These are phyloP conservation scores for Tarenaya hassleriana DNA, from an alignment of 345 rosid species.

Conservation along the genomic window DNA sequence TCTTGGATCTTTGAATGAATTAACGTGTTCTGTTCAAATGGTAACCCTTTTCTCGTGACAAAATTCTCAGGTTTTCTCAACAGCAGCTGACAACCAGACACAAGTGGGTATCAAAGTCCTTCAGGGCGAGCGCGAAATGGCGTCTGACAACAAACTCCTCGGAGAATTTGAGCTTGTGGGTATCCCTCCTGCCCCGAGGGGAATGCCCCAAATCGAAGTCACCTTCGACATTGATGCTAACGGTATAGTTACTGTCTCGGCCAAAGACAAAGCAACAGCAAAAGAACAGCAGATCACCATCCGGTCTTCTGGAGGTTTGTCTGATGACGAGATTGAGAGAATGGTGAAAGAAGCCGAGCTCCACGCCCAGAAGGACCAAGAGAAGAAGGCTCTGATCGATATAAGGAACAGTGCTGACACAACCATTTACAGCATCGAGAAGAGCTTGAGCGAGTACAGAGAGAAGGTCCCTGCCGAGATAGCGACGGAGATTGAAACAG, in stretches of 20 bases:
- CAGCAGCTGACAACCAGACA: constrained; percentile 37
- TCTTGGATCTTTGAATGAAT: not conserved
- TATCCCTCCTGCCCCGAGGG: constrained; percentile 34
- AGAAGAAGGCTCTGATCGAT: constrained; percentile 32
- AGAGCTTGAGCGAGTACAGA: constrained; percentile 35
- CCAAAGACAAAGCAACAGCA: constrained; percentile 31
- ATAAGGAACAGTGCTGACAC: constrained; percentile 34
- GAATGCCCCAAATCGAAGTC: constrained; percentile 35
- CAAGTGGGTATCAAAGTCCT: constrained; percentile 34
- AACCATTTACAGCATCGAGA: constrained; percentile 34
- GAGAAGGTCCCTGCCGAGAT: constrained; percentile 32
- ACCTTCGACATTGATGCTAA: constrained; percentile 37
- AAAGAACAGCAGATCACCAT: constrained; percentile 40
- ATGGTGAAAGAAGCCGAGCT: constrained; percentile 39
- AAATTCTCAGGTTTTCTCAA: constrained; percentile 38
- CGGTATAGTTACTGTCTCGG: constrained; percentile 35
- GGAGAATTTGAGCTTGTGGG: constrained; percentile 37
- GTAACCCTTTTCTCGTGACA: not conserved
- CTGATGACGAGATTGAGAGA: constrained; percentile 31
- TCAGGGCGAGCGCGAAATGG: constrained; percentile 38
- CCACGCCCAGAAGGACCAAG: constrained; percentile 34
- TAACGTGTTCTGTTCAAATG: no score
- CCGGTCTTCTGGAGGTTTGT: constrained; percentile 32
- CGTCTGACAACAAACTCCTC: constrained; percentile 32
- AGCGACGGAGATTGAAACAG: constrained; percentile 32